A percentile compares a stretch with the other conserved stretches of the same genome.
Evolutionary conservation across 1,284 basidiomycete species (phyloP).

Genomic region (Ustilago bromivora): DNA sequence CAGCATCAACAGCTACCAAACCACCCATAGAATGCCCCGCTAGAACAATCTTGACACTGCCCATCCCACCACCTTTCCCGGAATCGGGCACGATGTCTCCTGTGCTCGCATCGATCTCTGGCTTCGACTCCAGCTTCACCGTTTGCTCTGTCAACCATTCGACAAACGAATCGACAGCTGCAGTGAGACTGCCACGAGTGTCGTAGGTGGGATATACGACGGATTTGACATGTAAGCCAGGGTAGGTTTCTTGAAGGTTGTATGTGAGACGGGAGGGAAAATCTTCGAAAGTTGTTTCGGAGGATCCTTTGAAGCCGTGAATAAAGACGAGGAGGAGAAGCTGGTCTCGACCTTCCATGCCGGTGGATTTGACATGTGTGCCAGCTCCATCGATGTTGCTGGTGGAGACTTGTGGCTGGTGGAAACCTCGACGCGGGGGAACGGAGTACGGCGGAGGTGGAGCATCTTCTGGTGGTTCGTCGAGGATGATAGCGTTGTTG

Average conservation of each 20-base stretch:
- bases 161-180: conserved; percentile 52
- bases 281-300: conserved; percentile 80
- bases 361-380: conserved; percentile 25
- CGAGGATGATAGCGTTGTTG: conserved; percentile 34
- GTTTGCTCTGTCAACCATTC: conserved; percentile 75
- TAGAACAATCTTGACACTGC: conserved; percentile 77
- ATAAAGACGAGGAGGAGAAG: conserved; percentile 59
- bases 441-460: conserved; percentile 4
- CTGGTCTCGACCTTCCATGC: conserved; percentile 37
- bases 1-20: conserved; percentile 81
- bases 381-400: neutral
- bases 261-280: conserved; percentile 84
- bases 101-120: conserved; percentile 35
- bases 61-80: conserved; percentile 55
- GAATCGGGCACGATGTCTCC: conserved; percentile 32
- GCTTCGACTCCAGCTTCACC: conserved; percentile 80
- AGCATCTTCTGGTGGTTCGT: conserved; percentile 31
- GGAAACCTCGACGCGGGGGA: conserved; percentile 17
- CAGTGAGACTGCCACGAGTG: conserved; percentile 72
- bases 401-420: neutral
- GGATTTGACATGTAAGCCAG: conserved; percentile 76
- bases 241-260: conserved; percentile 74
- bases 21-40: conserved; percentile 81
- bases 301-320: conserved; percentile 76
- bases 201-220: conserved; percentile 90